phyloP scores from a whole-genome alignment of 2,329 filamentous ascomycete species.

The Pyricularia grisea region DNA sequence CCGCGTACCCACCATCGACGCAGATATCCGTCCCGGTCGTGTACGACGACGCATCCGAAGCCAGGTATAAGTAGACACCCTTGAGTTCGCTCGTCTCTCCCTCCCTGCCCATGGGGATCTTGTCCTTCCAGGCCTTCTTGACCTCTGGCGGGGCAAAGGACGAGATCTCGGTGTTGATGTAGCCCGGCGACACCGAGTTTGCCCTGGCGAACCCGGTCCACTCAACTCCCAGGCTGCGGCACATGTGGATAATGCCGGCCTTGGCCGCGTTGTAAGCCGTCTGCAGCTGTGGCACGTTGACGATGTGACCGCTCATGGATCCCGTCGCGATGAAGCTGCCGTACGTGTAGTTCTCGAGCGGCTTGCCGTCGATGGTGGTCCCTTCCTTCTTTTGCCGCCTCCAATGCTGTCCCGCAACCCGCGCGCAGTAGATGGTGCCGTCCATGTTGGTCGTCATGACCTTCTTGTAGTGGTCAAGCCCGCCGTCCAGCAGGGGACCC shows the following conservation, averaged over 20 bases:
- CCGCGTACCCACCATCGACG: slow-evolving; percentile 65
- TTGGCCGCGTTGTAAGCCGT: slow-evolving; percentile 67
- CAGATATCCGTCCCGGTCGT: slow-evolving; percentile 67
- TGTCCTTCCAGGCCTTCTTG: slow-evolving; percentile 66
- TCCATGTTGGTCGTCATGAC: slow-evolving; percentile 66
- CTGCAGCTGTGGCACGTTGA: slow-evolving; percentile 69
- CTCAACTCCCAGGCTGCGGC: slow-evolving; percentile 65
- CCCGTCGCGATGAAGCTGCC: slow-evolving; percentile 73
- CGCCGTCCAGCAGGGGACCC: slow-evolving; percentile 56
- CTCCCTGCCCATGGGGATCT: slow-evolving; percentile 73
- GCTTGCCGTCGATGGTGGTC: slow-evolving; percentile 51
- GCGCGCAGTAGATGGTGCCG: slow-evolving; percentile 69
- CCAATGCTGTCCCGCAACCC: slow-evolving; percentile 60
- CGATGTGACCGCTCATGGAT: slow-evolving; percentile 69
- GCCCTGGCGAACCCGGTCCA: slow-evolving; percentile 67
- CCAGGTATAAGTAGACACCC: slow-evolving; percentile 73
- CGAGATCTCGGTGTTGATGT: slow-evolving; percentile 66
- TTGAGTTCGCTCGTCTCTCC: slow-evolving; percentile 68
- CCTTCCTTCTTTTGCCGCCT: slow-evolving; percentile 60
- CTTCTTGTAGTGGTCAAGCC: slow-evolving; percentile 53
- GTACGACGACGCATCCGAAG: slow-evolving; percentile 74
- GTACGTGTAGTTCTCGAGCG: slow-evolving; percentile 47
- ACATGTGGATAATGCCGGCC: slow-evolving; percentile 51
- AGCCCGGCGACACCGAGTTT: slow-evolving; percentile 67
- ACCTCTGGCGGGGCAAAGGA: slow-evolving; percentile 55